Evolutionary conservation across 768 basidiomycete species (phyloP), one percentile per base, ranked within the genome.

Genomic region (Mycena pura): DNA sequence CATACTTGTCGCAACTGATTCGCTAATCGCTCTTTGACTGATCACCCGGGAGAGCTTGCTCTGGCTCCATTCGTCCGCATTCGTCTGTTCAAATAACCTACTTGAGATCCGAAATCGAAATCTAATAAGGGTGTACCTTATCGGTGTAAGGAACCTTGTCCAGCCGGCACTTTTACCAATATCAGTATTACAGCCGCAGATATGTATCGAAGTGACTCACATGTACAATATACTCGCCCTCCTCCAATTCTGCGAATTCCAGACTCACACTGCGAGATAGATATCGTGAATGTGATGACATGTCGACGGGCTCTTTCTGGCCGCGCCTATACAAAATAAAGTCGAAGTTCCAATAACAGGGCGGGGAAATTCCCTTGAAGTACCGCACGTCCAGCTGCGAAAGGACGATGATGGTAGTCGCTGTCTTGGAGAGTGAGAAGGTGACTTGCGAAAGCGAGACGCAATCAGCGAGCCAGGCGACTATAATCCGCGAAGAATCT

Each of bases 321-420:
- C 69, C 72, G 32, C 63, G 62, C 48, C 68, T 70, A 65, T 59
- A 76, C 3, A 76, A 31, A 11, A 69, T 52, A 45, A 76, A 76
- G 56, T 76, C 75, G 40, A 76, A 72, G 11, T 65, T 55, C 72
- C 69, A 76, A 11, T 62, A 39, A 25, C 65, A 68, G 25, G 50
- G 62, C 1, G 72, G 60, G 0, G 66, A 34, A 21, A 76, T 45
- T 3, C 70, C 71, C 15, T 68, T 57, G 69, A 68, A 76, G 60
- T 74, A 75, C 11, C 75, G 69, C 1, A 27, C 55, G 57, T 76
- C 75, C 24, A 71, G 44, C 60, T 76, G 73, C 5, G 74, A 66
- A 11, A 76, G 71, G 15, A 76, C 73, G 36, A 76, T 56, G 44
- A 75, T 66, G 32, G 71, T 60, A 11, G 58, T 49, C 2, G 73